Conservation (phyloP, 306 rosid species). For the Lathyrus aphaca region DNA sequence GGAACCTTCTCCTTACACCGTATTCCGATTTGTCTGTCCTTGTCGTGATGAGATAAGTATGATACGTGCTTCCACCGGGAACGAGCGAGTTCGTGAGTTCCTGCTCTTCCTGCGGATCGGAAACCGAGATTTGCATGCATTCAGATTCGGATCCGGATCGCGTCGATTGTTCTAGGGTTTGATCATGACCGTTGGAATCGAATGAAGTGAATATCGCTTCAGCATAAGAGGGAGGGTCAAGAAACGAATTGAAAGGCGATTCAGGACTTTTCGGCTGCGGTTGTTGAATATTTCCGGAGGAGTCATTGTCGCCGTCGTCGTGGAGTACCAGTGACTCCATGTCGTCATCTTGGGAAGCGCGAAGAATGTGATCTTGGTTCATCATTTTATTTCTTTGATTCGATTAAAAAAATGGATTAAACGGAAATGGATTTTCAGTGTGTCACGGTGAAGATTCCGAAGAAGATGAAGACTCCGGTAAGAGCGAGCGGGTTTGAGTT, state of each 20-base stretch:
- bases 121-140: conserved; percentile 61
- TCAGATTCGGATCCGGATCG: conserved; percentile 53
- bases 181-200: conserved; percentile 51
- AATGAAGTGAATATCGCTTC: conserved; percentile 73
- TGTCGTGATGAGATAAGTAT: conserved; percentile 77
- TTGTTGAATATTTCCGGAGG: conserved; percentile 26
- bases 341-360: conserved; percentile 41
- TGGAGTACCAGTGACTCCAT: conserved; percentile 59
- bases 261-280: conserved; percentile 50
- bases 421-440: not conserved
- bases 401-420: not conserved
- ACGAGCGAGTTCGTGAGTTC: conserved; percentile 75
- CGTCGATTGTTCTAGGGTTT: conserved; percentile 21
- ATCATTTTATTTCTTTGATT: conserved; percentile 37
- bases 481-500: conserved; percentile 16
- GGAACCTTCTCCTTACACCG: conserved; percentile 82
- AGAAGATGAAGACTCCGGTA: not conserved
- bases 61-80: conserved; percentile 65
- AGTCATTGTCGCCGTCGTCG: not conserved
- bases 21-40: conserved; percentile 67
- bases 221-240: conserved; percentile 73
- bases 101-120: conserved; percentile 86
- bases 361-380: conserved; percentile 40
- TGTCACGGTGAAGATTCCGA: conserved; percentile 15
- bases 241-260: conserved; percentile 52